Conservation (phyloP, 2,329 filamentous ascomycete genomes). For the Pseudocercospora ulei region DNA sequence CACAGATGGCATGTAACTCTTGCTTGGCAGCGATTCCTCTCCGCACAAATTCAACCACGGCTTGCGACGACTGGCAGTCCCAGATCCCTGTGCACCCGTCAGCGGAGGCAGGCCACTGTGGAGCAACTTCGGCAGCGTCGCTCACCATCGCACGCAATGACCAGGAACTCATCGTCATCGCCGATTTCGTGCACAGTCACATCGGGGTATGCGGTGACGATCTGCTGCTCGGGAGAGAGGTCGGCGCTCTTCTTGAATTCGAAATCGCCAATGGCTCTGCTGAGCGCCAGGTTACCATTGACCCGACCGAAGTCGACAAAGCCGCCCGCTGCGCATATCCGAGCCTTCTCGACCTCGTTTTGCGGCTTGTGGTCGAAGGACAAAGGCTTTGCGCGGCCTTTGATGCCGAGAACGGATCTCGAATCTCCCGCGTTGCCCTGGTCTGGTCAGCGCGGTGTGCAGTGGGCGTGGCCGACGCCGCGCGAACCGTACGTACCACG, state of each 20-base stretch:
- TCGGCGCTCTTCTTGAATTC: slow-evolving; percentile 99
- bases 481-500: slow-evolving; percentile 67
- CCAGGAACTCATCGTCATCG: slow-evolving; percentile 90
- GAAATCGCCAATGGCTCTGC: slow-evolving; percentile 95
- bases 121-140: not conserved
- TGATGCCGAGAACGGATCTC: slow-evolving; percentile 86
- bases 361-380: slow-evolving; percentile 99
- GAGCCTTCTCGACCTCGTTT: slow-evolving; percentile 93
- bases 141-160: slow-evolving; percentile 85
- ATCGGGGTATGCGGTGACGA: slow-evolving; percentile 93
- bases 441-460: slow-evolving; percentile 17
- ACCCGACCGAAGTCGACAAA: slow-evolving; percentile 98
- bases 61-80: slow-evolving; percentile 98
- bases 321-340: slow-evolving; percentile 88
- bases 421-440: slow-evolving; percentile 97
- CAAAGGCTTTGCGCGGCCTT: slow-evolving; percentile 90
- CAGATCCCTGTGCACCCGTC: slow-evolving; percentile 67
- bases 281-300: slow-evolving; percentile 93
- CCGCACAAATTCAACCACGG: slow-evolving; percentile 91
- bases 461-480: slow-evolving; percentile 1
- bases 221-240: slow-evolving; percentile 93
- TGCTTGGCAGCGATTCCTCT: slow-evolving; percentile 95
- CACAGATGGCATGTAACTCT: slow-evolving; percentile 86
- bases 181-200: slow-evolving; percentile 82
- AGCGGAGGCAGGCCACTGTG: slow-evolving; percentile 9